Conservation (phyloP, 2,329 filamentous ascomycete genomes). For the Escovopsis sp. region DNA sequence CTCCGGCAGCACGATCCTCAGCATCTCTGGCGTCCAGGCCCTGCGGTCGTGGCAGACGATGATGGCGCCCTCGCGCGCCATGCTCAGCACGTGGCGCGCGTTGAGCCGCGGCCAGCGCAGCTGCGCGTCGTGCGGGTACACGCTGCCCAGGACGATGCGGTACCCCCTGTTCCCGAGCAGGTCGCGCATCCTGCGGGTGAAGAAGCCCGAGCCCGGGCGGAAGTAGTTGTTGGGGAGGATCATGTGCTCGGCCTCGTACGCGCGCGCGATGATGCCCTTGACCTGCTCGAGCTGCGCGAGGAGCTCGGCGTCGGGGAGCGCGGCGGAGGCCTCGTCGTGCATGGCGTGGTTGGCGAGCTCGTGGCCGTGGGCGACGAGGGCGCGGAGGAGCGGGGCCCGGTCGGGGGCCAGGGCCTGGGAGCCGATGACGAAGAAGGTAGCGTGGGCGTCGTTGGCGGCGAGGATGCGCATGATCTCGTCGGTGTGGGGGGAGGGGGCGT, state of each 20-base stretch:
- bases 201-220: constrained; percentile 73
- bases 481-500: constrained; percentile 64
- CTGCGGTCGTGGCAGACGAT: constrained; percentile 78
- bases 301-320: constrained; percentile 44
- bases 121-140: constrained; percentile 89
- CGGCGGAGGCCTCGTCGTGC: constrained; percentile 64
- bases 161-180: constrained; percentile 49
- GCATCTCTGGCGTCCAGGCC: constrained; percentile 71
- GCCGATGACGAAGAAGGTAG: constrained; percentile 85
- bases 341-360: constrained; percentile 82
- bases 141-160: constrained; percentile 61
- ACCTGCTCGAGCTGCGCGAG: constrained; percentile 49
- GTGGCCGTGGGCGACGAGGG: constrained; percentile 46
- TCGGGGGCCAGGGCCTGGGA: constrained; percentile 50
- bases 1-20: constrained; percentile 57
- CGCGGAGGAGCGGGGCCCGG: constrained; percentile 37
- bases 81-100: constrained; percentile 65
- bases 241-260: constrained; percentile 34
- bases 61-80: constrained; percentile 61
- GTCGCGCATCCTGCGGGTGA: constrained; percentile 54
- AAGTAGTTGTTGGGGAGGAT: constrained; percentile 51
- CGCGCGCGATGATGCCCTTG: constrained; percentile 40
- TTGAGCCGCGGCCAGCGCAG: constrained; percentile 56
- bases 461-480: constrained; percentile 54
- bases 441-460: constrained; percentile 49